Conservation (phyloP, 495 filamentous ascomycete genomes). For the Penicillium steckii region DNA sequence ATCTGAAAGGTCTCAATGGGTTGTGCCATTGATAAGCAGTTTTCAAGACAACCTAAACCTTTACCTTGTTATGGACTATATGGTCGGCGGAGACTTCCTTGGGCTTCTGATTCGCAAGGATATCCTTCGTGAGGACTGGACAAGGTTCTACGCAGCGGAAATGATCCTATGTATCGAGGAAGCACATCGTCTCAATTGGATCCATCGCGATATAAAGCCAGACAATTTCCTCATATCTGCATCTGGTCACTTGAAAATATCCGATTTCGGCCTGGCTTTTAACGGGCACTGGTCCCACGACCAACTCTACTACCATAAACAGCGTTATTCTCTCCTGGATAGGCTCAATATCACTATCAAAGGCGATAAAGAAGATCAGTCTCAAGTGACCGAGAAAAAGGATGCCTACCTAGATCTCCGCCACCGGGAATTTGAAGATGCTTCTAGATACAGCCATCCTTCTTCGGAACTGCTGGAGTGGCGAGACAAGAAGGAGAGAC, state of each 20-base stretch:
- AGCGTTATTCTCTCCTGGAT: conserved; percentile 72
- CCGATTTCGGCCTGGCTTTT: conserved; percentile 92
- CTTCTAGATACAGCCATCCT: conserved; percentile 14
- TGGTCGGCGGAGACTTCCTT: conserved; percentile 93
- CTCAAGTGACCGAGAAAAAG: conserved; percentile 38
- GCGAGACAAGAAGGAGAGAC: conserved; percentile 72
- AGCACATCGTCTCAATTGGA: conserved; percentile 80
- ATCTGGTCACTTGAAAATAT: conserved; percentile 89
- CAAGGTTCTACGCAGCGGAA: conserved; percentile 86
- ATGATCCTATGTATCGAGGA: conserved; percentile 96
- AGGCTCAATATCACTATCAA: conserved; percentile 71
- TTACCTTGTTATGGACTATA: conserved; percentile 96
- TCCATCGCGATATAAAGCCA: conserved; percentile 94
- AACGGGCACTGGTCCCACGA: conserved; percentile 95
- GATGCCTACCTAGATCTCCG: neutral
- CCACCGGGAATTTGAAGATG: conserved; percentile 8
- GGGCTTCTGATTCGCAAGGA: conserved; percentile 80
- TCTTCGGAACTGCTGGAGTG: conserved; percentile 60
- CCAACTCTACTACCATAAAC: conserved; percentile 76
- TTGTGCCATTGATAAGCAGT: conserved; percentile 82
- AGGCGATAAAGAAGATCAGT: conserved; percentile 72
- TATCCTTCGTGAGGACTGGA: conserved; percentile 70
- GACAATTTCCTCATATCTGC: conserved; percentile 93
- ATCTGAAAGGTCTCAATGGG: conserved; percentile 79
- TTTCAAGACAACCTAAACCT: conserved; percentile 84